These are phyloP conservation scores for Diaporthe sp. DNA, from an alignment of 2,329 filamentous ascomycete species.

Conservation along the genomic window DNA sequence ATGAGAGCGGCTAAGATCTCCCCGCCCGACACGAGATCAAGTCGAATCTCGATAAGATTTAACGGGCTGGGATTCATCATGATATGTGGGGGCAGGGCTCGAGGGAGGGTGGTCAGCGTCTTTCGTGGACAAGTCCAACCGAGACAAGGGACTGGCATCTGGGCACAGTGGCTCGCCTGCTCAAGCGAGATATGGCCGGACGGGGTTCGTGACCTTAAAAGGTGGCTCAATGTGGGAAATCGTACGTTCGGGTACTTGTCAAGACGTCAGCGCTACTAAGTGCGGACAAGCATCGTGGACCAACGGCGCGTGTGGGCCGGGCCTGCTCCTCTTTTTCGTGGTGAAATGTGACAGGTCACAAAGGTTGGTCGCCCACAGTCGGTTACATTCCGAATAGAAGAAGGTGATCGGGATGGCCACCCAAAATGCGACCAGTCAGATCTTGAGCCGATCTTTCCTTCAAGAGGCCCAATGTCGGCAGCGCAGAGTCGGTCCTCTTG, in stretches of 20 bases:
- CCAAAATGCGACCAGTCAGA: conserved; percentile 28
- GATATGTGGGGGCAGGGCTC: neutral
- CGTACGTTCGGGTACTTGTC: conserved; percentile 28
- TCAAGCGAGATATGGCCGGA: conserved; percentile 23
- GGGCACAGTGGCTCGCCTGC: conserved; percentile 4
- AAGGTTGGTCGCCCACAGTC: conserved; percentile 28
- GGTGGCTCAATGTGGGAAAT: conserved; percentile 30
- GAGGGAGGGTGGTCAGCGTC: conserved; percentile 13
- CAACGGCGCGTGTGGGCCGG: conserved; percentile 30
- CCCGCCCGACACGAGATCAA: conserved; percentile 32
- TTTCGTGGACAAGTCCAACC: conserved; percentile 23
- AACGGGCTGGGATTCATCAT: neutral
- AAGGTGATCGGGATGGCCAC: conserved; percentile 28
- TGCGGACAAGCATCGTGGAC: conserved; percentile 29
- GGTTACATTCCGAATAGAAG: conserved; percentile 32
- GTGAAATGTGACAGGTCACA: conserved; percentile 34
- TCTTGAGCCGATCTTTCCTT: conserved; percentile 33
- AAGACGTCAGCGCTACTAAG: conserved; percentile 28
- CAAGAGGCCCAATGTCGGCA: neutral
- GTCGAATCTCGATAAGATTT: conserved; percentile 35
- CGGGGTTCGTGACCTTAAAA: conserved; percentile 8
- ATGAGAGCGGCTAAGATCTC: conserved; percentile 29
- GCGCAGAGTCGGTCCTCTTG: conserved; percentile 10
- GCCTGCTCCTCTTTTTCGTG: conserved; percentile 27
- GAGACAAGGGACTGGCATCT: conserved; percentile 12